Percentiles rank a stretch among this genome's conserved stretches.
Conservation (phyloP, 371 early-diverging fungal genomes). For the Mucor indicus region DNA sequence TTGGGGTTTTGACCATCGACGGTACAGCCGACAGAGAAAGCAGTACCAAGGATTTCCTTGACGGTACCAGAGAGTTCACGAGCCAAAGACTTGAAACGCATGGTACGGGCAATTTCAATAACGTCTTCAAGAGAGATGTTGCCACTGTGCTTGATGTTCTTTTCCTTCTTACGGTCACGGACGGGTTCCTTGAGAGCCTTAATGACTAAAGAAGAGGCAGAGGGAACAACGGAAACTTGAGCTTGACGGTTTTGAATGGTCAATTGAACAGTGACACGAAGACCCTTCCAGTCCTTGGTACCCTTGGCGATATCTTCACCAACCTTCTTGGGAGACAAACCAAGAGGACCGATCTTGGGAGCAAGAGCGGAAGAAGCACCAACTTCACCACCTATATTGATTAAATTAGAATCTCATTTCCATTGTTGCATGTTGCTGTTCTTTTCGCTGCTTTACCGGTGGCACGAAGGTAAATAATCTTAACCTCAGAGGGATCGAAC, state of each 20-base stretch:
- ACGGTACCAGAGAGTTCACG: conserved; percentile 90
- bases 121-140: conserved; percentile 91
- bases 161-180: conserved; percentile 99
- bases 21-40: conserved; percentile 98
- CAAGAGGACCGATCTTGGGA: conserved; percentile 99
- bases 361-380: conserved; percentile 96
- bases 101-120: conserved; percentile 96
- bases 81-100: conserved; percentile 92
- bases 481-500: conserved; percentile 86
- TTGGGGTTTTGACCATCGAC: conserved; percentile 53
- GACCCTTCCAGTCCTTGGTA: conserved; percentile 98
- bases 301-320: conserved; percentile 99
- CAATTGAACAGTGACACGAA: conserved; percentile 97
- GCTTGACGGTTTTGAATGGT: conserved; percentile 99
- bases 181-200: conserved; percentile 99
- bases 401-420: background rate
- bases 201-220: conserved; percentile 97
- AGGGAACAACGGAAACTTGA: conserved; percentile 95
- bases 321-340: conserved; percentile 99
- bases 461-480: conserved; percentile 92
- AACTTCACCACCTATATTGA: conserved; percentile 51
- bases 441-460: conserved; percentile 60
- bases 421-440: background rate
- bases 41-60: conserved; percentile 99
- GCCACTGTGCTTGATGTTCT: conserved; percentile 98